Evolutionary conservation across 768 basidiomycete genomes (phyloP), one percentile per base, ranked within the genome.

Genomic region (Rhizopogon sp.): DNA sequence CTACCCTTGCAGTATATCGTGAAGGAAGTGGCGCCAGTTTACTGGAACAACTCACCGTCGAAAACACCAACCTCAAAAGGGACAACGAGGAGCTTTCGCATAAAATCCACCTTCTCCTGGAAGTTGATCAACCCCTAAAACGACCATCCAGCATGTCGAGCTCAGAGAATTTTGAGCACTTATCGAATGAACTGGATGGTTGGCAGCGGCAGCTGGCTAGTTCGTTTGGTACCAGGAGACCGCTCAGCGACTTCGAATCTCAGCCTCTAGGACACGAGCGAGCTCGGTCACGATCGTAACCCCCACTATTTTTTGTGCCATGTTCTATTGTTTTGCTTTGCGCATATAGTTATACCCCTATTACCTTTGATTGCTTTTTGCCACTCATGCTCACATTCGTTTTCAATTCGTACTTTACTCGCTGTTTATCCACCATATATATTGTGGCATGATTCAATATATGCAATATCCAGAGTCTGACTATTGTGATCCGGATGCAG

Each of bases 21-120:
- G 83, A 84, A 53, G 88, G 87, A 20, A 81, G 85, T 54, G 84
- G 89, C 53, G 90, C 92, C 72, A 85, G 87, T 7, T 66, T 86
- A 42, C 68, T 90, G 39, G 92, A 95, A 71, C 87, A 86, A 68
- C 81, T 97, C 58, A 85, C 85, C 68, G 81, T 77, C 67, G 91
- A 96, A 67, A 94, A 93, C 69, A 78, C 81, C 16, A 78, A 74
- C 33, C 82, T 94, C 56, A 85, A 87, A 68, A 82, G 83, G 54
- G 91, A 94, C 71, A 94, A 94, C 68, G 88, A 90, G 65, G 85
- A 93, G 61, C 80, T 94, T 43, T 86, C 87, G n/a, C 90, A 91
- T 68, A 93, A 93, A 78, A 93, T 96, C 62, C 88, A 85, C 54
- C 79, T 95, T 45, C 77, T 96, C 14, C 80, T 96, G 52, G 91